phyloP scores from a whole-genome alignment of 441 rosid genomes.

The Aquilaria agallochum region DNA sequence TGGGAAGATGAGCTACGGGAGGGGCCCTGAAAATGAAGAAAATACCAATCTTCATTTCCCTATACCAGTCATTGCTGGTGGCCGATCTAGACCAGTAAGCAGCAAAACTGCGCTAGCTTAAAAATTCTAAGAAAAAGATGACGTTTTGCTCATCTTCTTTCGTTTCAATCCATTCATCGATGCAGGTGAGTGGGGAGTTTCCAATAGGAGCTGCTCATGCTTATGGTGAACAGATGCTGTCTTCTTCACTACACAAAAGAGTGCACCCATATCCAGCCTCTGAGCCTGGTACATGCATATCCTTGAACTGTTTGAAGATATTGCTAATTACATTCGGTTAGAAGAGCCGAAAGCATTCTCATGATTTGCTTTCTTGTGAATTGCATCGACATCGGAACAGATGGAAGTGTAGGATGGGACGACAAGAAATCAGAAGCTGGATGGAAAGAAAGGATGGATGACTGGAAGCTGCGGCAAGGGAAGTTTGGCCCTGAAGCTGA shows the following conservation, averaged over 20 bases:
- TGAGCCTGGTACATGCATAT: constrained; percentile 58
- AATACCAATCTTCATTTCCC: constrained; percentile 46
- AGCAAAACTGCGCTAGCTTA: not conserved
- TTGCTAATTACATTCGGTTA: not conserved
- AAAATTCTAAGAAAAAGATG: not conserved
- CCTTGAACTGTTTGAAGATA: not conserved
- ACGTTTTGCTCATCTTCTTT: not conserved
- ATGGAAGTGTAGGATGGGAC: constrained; percentile 82
- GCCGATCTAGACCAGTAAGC: constrained; percentile 77
- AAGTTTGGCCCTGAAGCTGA: constrained; percentile 73
- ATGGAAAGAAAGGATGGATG: constrained; percentile 94
- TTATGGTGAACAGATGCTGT: constrained; percentile 57
- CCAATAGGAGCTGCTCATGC: constrained; percentile 54
- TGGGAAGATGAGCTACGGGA: constrained; percentile 96
- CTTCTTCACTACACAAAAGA: constrained; percentile 74
- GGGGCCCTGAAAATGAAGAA: constrained; percentile 94
- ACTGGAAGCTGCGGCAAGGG: constrained; percentile 91
- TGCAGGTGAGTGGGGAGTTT: constrained; percentile 82
- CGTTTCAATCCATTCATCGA: not conserved
- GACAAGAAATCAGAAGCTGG: constrained; percentile 72
- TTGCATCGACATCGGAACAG: constrained; percentile 1
- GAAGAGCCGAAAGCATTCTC: constrained; percentile 3
- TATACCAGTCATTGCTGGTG: constrained; percentile 45
- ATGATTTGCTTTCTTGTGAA: not conserved
- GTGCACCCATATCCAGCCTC: constrained; percentile 82